Evolutionary conservation across 1,139 yeast genomes (phyloP).

Genomic region (Meyerozyma sp.): DNA sequence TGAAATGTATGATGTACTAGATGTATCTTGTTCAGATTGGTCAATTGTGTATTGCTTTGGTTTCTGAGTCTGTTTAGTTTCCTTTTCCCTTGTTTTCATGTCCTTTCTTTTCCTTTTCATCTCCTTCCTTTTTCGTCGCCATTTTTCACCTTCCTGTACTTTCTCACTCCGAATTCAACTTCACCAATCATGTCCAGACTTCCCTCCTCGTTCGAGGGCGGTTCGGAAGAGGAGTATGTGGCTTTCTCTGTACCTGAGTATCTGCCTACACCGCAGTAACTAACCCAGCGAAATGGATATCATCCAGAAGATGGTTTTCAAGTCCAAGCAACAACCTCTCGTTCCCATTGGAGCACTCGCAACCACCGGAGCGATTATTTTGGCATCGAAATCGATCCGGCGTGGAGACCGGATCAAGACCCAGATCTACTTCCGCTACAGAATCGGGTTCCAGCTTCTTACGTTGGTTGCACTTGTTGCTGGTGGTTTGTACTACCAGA

Average conservation of each 20-base stretch:
- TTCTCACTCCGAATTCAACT: slow-evolving; percentile 8
- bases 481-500: slow-evolving; percentile 67
- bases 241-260: neutral
- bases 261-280: neutral
- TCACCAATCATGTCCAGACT: slow-evolving; percentile 7
- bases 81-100: too few relatives aligned
- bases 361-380: slow-evolving; percentile 73
- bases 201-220: slow-evolving; percentile 21
- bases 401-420: slow-evolving; percentile 71
- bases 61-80: too few relatives aligned
- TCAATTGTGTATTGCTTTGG: too few relatives aligned
- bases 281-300: slow-evolving; percentile 24
- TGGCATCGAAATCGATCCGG: slow-evolving; percentile 74
- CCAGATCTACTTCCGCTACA: slow-evolving; percentile 82
- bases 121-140: neutral
- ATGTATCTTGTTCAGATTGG: too few relatives aligned
- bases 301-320: slow-evolving; percentile 25
- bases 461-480: slow-evolving; percentile 77
- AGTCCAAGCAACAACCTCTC: slow-evolving; percentile 66
- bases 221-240: slow-evolving; percentile 20
- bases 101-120: too few relatives aligned
- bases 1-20: too few relatives aligned
- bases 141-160: neutral
- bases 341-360: slow-evolving; percentile 79
- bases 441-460: slow-evolving; percentile 81